Base-by-base conservation (phyloP, 352 stramenopile genomes). In the Pythium brachiatum region DNA sequence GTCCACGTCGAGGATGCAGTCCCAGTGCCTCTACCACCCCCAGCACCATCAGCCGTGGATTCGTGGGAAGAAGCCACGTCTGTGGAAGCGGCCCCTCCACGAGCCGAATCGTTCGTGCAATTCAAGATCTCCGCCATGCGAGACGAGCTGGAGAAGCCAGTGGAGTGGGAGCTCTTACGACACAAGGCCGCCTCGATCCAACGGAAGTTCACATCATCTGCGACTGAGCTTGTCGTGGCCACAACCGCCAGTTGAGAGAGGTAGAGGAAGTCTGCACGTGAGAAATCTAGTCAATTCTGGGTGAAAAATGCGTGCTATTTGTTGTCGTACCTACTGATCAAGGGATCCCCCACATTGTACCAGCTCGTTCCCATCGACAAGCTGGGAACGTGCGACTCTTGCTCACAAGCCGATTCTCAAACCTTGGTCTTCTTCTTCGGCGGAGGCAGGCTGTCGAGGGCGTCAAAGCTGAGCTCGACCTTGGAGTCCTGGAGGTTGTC, bases 361-460 rank as follows among this genome's bases (percentile, higher is more conserved):
- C 41, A 48, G 7, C 41, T 12, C 41, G 12, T 48, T 48, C 41
- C 41, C 41, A 48, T 48, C 41, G 41, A 48, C 12, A 27, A 48
- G 20, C 41, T 15, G n/a, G 41, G 41, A 48, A 26, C 41, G n/a
- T 48, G 41, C 41, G 41, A 26, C 41, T 48, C 20, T 48, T 21
- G 18, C 12, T 48, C 20, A 12, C n/a, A 9, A 27, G 20, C 8
- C 4, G n/a, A 3, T 13, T 21, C 38, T 76, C 55, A 92, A 50
- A 89, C 70, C 51, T 94, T 94, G 16, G 79, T 80, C 76, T 91
- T 90, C 75, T 94, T 94, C 73, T 94, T 94, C 18, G 85, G 85
- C 43, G 85, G 85, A 38, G 83, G 85, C 48, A 94, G 72, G 36
- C 74, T 91, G 44, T 89, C 80, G 21, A 94, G 70, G 27, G 81